Base-by-base conservation (phyloP, 352 stramenopile genomes). In the Globisporangium alternatum region DNA sequence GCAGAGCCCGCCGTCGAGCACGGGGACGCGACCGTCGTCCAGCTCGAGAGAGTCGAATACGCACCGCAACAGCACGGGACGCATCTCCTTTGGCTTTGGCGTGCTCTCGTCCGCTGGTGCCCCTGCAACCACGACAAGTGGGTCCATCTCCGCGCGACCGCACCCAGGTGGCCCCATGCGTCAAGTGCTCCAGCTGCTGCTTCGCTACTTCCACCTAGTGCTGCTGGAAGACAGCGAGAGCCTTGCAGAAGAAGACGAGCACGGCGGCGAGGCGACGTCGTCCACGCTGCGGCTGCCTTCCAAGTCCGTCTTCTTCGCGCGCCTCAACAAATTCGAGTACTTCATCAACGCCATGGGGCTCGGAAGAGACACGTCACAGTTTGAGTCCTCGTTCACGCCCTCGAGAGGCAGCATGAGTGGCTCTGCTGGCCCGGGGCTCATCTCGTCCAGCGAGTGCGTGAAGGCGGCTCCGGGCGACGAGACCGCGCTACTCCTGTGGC, bases 271-370 rank as follows among this genome's bases (percentile, higher is more conserved):
- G 45, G 71, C 74, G 9, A 60, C 73, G 5, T 67, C 65, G 0
- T 62, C 68, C 8, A 68, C 86, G 57, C 68, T 84, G 37, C 75
- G 69, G 15, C 64, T 86, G 68, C 74, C 77, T 54, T 71, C 64
- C 41, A 81, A 87, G 52, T 83, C 75, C 19, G 76, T 90, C 15
- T 94, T 92, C 71, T 83, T 89, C 43, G 74, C 80, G 19, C 80
- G 79, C 12, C 83, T 94, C 51, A 90, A 90, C 70, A 92, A 93
- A 64, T 72, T 95, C 3, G 86, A 93, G 64, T 93, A 95, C 66
- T 95, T 92, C 65, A 80, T 92, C 30, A 87, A 95, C 51, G 76
- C 81, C 0, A 89, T 95, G 80, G 78, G 81, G 8, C 68, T 95
- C 15, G 83, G 81, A 3, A 80, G 87, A 22, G 85, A 93, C 28